Base-by-base conservation (phyloP, 1,284 basidiomycete genomes). In the Austroboletus novae-zelandiae region DNA sequence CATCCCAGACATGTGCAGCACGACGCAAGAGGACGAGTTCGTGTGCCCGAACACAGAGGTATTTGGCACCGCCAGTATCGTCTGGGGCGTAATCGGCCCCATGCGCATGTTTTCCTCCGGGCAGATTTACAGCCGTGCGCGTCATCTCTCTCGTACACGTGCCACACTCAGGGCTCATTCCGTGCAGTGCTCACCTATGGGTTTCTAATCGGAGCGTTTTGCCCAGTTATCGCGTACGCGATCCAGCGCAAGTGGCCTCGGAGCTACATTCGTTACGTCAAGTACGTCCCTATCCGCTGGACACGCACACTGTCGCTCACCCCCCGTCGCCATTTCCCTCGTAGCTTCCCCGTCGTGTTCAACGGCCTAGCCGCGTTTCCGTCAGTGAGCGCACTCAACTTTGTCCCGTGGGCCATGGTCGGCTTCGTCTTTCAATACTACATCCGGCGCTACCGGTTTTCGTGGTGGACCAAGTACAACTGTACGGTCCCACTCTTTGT, bases 391-490 rank as follows among this genome's bases (percentile, higher is more conserved):
- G 74, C 74, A 6, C 45, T 71, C 34, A 78, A 78, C 62, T 77
- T 71, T 52, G 74, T 78, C 11, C 67, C 76, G 1, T 78, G 76
- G 77, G 67, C 68, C 14, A 71, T 77, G 56, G 66, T 76, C 23
- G 76, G 77, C 1, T 79, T 77, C 62, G 64, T 78, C 49, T 81
- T 82, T 71, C 75, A 84, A 61, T 83, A 76, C 52, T 56, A 73
- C 55, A 74, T 80, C 53, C 71, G 78, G 40, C 67, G 72, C 50
- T 68, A 64, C 34, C 61, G 78, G 52, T 75, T 78, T 61, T 62
- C 69, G 8, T 81, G 79, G 79, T 81, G 79, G 79, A 66, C 68
- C 25, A 76, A 80, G 65, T 84, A 83, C 67, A 80, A 80, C 58
- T 81, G 68, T 67, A 37, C 39, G 65, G 27, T 27, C 27, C 8